Base-by-base conservation (phyloP, 2,329 filamentous ascomycete species). In the Thermoascus crustaceus region DNA sequence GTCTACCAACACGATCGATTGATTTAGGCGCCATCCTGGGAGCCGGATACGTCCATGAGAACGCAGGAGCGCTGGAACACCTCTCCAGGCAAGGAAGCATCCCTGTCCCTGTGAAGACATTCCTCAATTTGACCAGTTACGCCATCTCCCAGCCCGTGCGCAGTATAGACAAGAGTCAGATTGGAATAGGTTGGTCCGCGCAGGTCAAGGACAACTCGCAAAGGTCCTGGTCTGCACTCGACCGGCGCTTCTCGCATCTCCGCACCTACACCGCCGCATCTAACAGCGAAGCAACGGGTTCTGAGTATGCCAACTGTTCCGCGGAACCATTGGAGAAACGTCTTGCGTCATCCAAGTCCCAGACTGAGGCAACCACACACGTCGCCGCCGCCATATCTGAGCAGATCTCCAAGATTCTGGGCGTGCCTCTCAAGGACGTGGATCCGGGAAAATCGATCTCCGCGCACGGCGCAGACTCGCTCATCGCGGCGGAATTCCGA, bases 401-500 rank as follows among this genome's bases (percentile, higher is more conserved):
- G 22, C 9, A 24, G 22, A 24, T 29, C 13, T 14, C 11, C n/a
- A 9, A 13, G 3, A 17, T 29, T 13, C 13, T 29, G 6, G 13
- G 11, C 5, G 13, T 29, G 9, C 13, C 26, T 30, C 30, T n/a
- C 7, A 32, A 21, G 16, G 25, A 19, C 18, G 24, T 24, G 26
- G 20, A 5, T 22, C 14, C 26, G 2, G 13, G 5, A 32, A 4
- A 9, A 4, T 13, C 26, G 6, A 13, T 26, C 26, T 19, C 19
- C 38, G 4, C 35, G 31, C 17, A 5, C 19, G 17, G 35, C 25
- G 1, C 17, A 29, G 11, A 32, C 31, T 16, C 34, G 21, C 13
- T 23, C 31, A n/a, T 11, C 25, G 24, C n/a, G 32, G 30, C 5
- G 29, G 35, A 10, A 32, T 32, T 5, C 16, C 35, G 19, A 19